Evolutionary conservation across 352 stramenopile species (phyloP), one percentile per base, ranked within the genome.

Genomic region (Globisporangium cylindrosporum): DNA sequence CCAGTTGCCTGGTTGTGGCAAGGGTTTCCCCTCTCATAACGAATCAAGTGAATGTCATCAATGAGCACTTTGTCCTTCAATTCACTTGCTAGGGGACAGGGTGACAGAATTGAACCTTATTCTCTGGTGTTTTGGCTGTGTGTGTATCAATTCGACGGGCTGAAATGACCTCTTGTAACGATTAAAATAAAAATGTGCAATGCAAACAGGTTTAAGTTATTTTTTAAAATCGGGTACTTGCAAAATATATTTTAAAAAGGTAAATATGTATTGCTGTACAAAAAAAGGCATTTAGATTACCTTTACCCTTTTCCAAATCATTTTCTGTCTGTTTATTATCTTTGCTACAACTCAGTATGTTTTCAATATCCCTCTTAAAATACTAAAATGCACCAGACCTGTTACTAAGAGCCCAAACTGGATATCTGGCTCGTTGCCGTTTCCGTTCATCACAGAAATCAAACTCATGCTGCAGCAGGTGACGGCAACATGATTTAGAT

Each of bases 401-500:
- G 9, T 59, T 59, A 59, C 6, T 4, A 24, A 36, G 54, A 59
- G 54, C 14, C 15, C 7, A 7, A 59, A 41, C 54, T 59, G 54
- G 27, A 59, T 59, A 59, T 58, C 29, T 58, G 24, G 41, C 41
- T 49, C 15, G 41, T 49, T 49, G 41, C 41, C 15, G 18, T 48
- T 48, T 48, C 38, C 12, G 12, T 48, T 48, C 41, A 15, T 32
- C 54, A 41, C 54, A 59, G 54, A 59, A 55, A 55, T 25, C 54
- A 59, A 43, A 41, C 20, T 25, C 48, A 55, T 49, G 41, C 5
- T 20, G 18, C 1, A 9, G 14, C 14, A 59, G 15, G 41, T 4
- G 4, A n/a, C 14, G 3, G 41, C 41, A 59, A 38, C 24, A 59
- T 59, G 54, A 41, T 59, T 59, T 59, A 57, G 12, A 32, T 27